Base-by-base conservation (phyloP, 345 rosid species). In the Ricinus communis region DNA sequence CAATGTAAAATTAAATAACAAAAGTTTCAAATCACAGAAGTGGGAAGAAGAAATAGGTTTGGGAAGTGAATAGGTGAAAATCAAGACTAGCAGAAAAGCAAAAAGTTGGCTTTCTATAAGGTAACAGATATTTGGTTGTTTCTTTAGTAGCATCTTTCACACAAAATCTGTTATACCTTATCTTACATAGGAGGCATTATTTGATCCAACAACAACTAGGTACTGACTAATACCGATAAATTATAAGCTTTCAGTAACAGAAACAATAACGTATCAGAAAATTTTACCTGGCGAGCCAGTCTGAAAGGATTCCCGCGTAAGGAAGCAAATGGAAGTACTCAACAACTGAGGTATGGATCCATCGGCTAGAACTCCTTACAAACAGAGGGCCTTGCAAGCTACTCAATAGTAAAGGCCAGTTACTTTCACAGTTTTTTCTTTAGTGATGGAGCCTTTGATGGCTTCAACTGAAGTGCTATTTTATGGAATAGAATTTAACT, bases 351-450 rank as follows among this genome's bases (percentile, higher is more conserved):
- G 75, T 65, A 33, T 31, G 67, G 2, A 45, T 57, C 82, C 82
- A 78, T 55, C 21, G 31, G 46, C 16, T 11, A 43, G 75, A 70
- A 65, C 19, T 59, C 59, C 56, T 70, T 36, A 45, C 2, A 47
- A 71, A 25, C 69, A 78, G 54, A 57, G 82, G 71, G 43, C 82
- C 78, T 68, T 65, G 72, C 74, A 78, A 74, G 54, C 82, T 78
- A 28, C 31, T 33, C 43, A 43, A 13, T 49, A n/a, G 50, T 28
- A 71, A 66, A 41, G 33, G 51, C 22, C 40, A 49, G 57, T 63
- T 68, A 51, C 10, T 49, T 58, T 58, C 15, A 22, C 6, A 10
- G 28, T 56, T 15, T 28, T 28, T 15, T 43, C 12, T 43, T 43
- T 43, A 43, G 2, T 43, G 1, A 43, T 43, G 47, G 8, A 43